phyloP scores from a whole-genome alignment of 1,284 basidiomycete genomes.

The Trametes polyzona region DNA sequence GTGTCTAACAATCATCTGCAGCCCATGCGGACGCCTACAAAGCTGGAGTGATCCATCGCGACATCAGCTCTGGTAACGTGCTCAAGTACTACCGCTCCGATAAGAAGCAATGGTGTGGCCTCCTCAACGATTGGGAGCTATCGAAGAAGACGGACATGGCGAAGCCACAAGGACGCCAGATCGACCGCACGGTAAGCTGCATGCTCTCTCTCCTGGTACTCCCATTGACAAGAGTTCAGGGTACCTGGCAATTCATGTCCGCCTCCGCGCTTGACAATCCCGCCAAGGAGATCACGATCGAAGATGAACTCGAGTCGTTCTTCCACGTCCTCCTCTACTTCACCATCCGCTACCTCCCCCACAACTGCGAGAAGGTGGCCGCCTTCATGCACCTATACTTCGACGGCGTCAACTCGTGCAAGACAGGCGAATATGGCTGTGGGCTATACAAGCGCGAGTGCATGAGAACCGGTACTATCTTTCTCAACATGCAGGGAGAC shows the following conservation, averaged over 20 bases:
- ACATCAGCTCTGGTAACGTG: conserved; percentile 17
- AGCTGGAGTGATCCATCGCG: conserved; percentile 5
- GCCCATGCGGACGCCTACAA: conserved; percentile 3
- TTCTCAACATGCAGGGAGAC: background rate
- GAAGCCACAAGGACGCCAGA: background rate
- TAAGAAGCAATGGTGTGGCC: conserved; percentile 3
- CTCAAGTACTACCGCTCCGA: background rate
- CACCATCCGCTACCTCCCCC: conserved; percentile 2
- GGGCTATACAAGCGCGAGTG: background rate
- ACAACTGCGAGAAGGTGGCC: background rate
- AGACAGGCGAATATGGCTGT: background rate
- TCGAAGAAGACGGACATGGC: background rate
- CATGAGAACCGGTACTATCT: no score
- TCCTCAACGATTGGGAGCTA: conserved; percentile 12
- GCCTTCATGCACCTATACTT: background rate
- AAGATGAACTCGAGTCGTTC: conserved; percentile 14
- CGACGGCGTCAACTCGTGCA: background rate
- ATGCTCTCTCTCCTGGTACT: background rate
- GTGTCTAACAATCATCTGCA: background rate
- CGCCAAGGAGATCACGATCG: background rate
- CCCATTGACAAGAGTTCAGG: background rate
- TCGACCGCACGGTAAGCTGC: conserved; percentile 7
- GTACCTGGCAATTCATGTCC: conserved; percentile 13
- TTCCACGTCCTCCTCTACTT: conserved; percentile 10
- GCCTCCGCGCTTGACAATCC: background rate